A percentile compares a stretch with the other conserved stretches of the same genome.
These are phyloP conservation scores for Thelonectria discophora DNA, from an alignment of 2,329 filamentous ascomycete species.

Conservation along the genomic window DNA sequence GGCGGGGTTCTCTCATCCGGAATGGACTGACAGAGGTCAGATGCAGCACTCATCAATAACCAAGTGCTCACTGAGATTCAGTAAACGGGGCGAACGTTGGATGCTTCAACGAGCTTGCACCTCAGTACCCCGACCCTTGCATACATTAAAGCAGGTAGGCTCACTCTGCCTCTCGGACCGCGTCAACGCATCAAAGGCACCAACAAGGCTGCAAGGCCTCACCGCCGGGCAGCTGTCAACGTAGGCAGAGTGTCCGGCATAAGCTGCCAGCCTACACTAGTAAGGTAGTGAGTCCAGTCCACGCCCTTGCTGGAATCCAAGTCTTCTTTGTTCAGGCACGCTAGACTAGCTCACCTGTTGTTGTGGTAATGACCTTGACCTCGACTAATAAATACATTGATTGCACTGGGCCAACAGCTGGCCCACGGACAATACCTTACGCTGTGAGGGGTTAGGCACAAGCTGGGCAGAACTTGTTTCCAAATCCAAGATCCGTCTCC, in stretches of 20 bases:
- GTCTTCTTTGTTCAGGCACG: neutral
- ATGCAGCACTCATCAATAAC: no score
- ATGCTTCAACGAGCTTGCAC: no score
- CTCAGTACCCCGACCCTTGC: no score
- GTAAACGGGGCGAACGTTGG: no score
- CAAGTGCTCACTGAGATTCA: no score
- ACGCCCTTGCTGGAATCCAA: neutral
- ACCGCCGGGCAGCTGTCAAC: neutral
- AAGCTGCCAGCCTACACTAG: neutral
- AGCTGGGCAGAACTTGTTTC: no score
- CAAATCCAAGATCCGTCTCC: no score
- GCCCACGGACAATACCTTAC: no score
- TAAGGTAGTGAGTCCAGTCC: neutral
- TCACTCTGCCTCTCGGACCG: no score
- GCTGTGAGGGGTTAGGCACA: neutral
- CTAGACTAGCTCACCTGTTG: neutral
- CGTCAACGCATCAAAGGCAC: neutral
- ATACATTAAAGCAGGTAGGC: no score
- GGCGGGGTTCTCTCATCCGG: constrained; percentile 1
- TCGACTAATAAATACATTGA: no score
- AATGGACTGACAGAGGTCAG: neutral
- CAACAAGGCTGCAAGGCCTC: neutral
- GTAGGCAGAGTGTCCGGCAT: no score
- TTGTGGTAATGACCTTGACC: neutral
- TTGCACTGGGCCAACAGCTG: neutral